Conservation (phyloP, 164 flowering plant genomes). For the Vitis cinerea region DNA sequence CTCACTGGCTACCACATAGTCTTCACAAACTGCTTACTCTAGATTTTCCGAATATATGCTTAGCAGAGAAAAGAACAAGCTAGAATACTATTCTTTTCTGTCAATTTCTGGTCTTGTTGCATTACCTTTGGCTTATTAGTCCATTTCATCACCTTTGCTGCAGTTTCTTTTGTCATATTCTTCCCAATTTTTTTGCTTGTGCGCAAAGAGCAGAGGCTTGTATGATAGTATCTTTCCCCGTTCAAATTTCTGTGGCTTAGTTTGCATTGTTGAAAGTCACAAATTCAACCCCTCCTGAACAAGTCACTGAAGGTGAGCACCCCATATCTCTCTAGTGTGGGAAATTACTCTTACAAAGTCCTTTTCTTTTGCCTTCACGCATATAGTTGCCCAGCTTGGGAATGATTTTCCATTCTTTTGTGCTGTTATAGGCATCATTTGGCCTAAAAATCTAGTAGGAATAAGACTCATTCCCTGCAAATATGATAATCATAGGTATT, state of each 20-base stretch:
- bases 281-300: too few relatives aligned
- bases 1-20: background rate
- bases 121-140: background rate
- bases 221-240: too few relatives aligned
- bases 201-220: background rate
- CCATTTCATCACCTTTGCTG: background rate
- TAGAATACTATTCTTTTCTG: background rate
- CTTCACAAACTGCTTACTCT: background rate
- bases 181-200: background rate
- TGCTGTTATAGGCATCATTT: too few relatives aligned
- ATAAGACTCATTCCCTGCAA: too few relatives aligned
- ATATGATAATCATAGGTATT: too few relatives aligned
- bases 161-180: background rate
- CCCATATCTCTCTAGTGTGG: too few relatives aligned
- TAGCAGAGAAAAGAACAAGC: slow-evolving; percentile 2
- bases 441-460: too few relatives aligned
- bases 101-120: background rate
- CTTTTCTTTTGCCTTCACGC: too few relatives aligned
- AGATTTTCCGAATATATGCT: background rate
- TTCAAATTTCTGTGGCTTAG: background rate
- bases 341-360: too few relatives aligned
- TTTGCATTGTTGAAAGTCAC: background rate
- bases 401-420: too few relatives aligned
- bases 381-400: too few relatives aligned
- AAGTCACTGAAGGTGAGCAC: too few relatives aligned